Evolutionary conservation across 1,284 basidiomycete genomes (phyloP), one percentile per base, ranked within the genome.

Genomic region (Testicularia cyperi): DNA sequence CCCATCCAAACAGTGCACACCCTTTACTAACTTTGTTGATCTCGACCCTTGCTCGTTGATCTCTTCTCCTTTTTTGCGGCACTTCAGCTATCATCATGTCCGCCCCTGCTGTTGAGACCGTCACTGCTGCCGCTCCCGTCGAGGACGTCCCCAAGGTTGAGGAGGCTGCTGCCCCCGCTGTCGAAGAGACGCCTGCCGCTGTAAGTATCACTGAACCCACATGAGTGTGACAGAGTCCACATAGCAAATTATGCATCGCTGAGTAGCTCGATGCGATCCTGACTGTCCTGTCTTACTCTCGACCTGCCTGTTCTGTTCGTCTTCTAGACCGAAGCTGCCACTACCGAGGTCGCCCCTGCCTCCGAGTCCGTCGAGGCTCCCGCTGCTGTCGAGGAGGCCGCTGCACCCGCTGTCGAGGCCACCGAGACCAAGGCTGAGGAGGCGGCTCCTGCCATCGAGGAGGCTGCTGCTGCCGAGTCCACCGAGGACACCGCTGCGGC

Each of bases 21-120:
- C n/a, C n/a, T n/a, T n/a, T n/a, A n/a, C n/a, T n/a, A n/a, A n/a
- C n/a, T n/a, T n/a, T n/a, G n/a, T n/a, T n/a, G n/a, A n/a, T n/a
- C n/a, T n/a, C n/a, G n/a, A n/a, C n/a, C n/a, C n/a, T n/a, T n/a
- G n/a, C n/a, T n/a, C n/a, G n/a, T n/a, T n/a, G n/a, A n/a, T n/a
- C n/a, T n/a, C n/a, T n/a, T n/a, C n/a, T n/a, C n/a, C n/a, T n/a
- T n/a, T n/a, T n/a, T n/a, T n/a, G n/a, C n/a, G n/a, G n/a, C n/a
- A n/a, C n/a, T n/a, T n/a, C 27, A 33, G 22, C 15, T 31, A 21
- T 37, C 55, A 39, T 33, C 41, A 66, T 63, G 64, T 66, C 64
- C 40, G 43, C 52, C 34, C 37, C 52, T 27, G 58, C 46, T 31
- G n/a, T n/a, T n/a, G n/a, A n/a, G n/a, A n/a, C n/a, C n/a, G n/a